Conservation (phyloP, 108 stramenopile species). For the Pseudonitzschia multistriata region DNA sequence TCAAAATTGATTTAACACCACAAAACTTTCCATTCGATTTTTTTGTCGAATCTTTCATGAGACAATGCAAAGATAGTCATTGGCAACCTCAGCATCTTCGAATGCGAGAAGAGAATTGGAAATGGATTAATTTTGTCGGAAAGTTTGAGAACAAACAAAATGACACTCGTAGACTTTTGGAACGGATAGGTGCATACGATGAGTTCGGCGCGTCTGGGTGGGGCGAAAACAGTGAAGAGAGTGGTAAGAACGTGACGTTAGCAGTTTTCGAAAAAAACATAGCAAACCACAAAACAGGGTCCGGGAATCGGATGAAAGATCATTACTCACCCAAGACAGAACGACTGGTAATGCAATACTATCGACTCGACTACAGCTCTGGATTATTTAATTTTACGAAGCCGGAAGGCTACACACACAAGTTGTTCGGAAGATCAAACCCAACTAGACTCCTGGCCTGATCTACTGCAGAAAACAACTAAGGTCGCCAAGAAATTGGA, state of each 20-base stretch:
- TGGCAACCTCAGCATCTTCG: conserved; percentile 39
- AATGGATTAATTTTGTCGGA: conserved; percentile 43
- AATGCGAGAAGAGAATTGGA: conserved; percentile 34
- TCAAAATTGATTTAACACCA: not conserved
- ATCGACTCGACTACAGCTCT: conserved; percentile 11
- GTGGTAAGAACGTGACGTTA: not conserved
- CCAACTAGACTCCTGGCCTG: not conserved
- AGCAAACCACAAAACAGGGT: conserved; percentile 12
- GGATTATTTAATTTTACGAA: not conserved
- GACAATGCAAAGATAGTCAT: conserved; percentile 35
- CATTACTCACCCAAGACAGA: not conserved
- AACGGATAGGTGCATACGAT: conserved; percentile 39
- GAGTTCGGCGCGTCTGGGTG: conserved; percentile 35
- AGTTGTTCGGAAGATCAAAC: not conserved
- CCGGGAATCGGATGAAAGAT: not conserved
- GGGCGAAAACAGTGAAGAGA: conserved; percentile 22
- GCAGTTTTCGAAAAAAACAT: conserved; percentile 8
- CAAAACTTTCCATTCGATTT: conserved; percentile 11
- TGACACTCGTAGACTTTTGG: conserved; percentile 31
- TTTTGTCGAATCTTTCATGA: conserved; percentile 1
- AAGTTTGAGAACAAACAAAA: conserved; percentile 28
- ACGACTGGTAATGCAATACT: not conserved
- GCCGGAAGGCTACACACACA: not conserved
- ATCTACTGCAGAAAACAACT: not conserved
- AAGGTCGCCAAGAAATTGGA: not conserved